Percentiles rank a stretch among this genome's conserved stretches.
phyloP scores from a whole-genome alignment of 1,284 basidiomycete species.

The Fistulina hepatica region DNA sequence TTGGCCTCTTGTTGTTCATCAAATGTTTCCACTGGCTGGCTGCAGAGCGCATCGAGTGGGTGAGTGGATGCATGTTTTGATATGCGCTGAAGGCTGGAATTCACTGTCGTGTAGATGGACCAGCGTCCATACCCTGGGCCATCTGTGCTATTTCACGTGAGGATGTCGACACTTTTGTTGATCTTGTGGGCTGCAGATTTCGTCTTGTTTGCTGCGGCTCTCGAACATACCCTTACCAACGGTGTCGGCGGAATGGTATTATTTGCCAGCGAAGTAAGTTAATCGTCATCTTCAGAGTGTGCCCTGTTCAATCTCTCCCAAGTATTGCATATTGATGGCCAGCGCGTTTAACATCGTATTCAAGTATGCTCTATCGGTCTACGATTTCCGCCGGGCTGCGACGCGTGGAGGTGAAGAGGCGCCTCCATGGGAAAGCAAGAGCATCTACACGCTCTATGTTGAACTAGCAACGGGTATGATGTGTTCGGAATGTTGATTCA shows the following conservation, averaged over 20 bases:
- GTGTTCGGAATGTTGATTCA: slow-evolving; percentile 5
- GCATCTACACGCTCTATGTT: slow-evolving; percentile 93
- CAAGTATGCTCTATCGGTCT: slow-evolving; percentile 79
- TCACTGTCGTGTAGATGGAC: slow-evolving; percentile 66
- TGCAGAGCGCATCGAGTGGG: slow-evolving; percentile 92
- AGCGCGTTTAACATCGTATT: slow-evolving; percentile 69
- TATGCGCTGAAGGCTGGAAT: slow-evolving; percentile 5
- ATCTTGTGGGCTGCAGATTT: slow-evolving; percentile 64
- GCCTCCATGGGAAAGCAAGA: slow-evolving; percentile 95
- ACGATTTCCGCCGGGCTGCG: slow-evolving; percentile 73
- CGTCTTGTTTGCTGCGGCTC: slow-evolving; percentile 63
- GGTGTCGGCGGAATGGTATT: slow-evolving; percentile 87
- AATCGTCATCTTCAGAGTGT: slow-evolving; percentile 3
- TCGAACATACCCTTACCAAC: slow-evolving; percentile 67
- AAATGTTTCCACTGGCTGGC: slow-evolving; percentile 98
- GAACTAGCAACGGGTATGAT: slow-evolving; percentile 77
- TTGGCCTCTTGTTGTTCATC: slow-evolving; percentile 84
- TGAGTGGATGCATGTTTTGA: slow-evolving; percentile 28
- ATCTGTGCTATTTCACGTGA: slow-evolving; percentile 70
- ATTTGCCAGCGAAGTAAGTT: slow-evolving; percentile 83
- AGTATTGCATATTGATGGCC: slow-evolving; percentile 89
- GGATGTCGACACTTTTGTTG: slow-evolving; percentile 65
- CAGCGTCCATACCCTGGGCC: slow-evolving; percentile 86
- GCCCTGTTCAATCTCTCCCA: slow-evolving; percentile 7
- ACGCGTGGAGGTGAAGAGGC: slow-evolving; percentile 75